Evolutionary conservation across 2,329 filamentous ascomycete species (phyloP), one percentile per base, ranked within the genome.

Genomic region (Camillea tinctor): DNA sequence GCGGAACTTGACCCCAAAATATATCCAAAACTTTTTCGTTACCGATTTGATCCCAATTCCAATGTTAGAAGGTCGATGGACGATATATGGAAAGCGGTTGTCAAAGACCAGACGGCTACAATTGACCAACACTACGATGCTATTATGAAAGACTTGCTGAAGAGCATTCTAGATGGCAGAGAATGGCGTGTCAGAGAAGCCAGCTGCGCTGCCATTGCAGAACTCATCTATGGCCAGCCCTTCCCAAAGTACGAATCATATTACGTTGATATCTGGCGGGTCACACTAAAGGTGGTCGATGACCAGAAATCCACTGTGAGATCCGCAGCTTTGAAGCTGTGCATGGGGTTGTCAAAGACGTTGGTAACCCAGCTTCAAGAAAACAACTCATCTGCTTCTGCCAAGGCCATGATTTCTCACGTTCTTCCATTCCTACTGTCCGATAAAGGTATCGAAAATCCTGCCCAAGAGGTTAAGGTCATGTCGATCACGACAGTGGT

Each of bases 1-100:
- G 93, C 93, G 0, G 84, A 87, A 61, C 84, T 95, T 60, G 96
- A 98, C 68, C 93, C 93, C 0, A 97, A 96, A 73, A 84, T 99
- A 17, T 98, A 97, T 69, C 92, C 93, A 0, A 98, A 97, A 76
- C 84, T 99, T 1, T 99, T 90, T 76, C 86, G 95, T 53, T 99
- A 98, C 75, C 84, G 93, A 54, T 98, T 98, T 63, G 95, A 99
- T 74, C 95, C 95, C 0, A 98, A 97, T 71, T 83, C 88, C 1
- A 97, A 96, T 65, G 95, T 98, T 13, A 92, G 94, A 72, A 84
- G 88, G 53, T 97, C 94, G 0, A 99, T 99, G 95, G 93, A 96
- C 59, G 92, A 96, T 64, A 98, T 99, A 66, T 99, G 95, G 95
- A 93, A 91, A 69, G 89, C 94, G 0, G 79, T 99, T n/a, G 93